Evolutionary conservation across 2,329 filamentous ascomycete species (phyloP), one percentile per base, ranked within the genome.

Genomic region (Pseudopithomyces chartarum): DNA sequence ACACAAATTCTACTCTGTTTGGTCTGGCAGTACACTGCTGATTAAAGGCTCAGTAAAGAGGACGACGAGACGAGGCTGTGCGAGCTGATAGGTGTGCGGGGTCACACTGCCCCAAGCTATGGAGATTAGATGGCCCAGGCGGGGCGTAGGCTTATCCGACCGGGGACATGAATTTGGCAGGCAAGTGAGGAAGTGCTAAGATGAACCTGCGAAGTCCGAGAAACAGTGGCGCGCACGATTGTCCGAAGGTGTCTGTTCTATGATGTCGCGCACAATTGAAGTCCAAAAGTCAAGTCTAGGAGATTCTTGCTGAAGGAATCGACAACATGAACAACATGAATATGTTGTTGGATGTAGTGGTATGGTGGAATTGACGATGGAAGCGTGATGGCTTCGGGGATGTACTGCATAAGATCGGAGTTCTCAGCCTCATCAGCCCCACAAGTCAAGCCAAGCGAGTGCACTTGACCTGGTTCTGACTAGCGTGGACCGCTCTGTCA

Each of bases 41-140:
- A 3, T 22, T 48, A 36, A 48, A 22, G 32, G 33, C 23, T 13
- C 23, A 11, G n/a, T 34, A 26, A 17, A 17, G 48, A 33, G 38
- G 6, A 42, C 15, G 26, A 23, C 15, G 26, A 23, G 17, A 34
- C 23, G 38, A 33, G 48, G 38, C 38, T 51, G 48, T 51, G 48
- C 48, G 26, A 42, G 33, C 32, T 17, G 23, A 38, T 13, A 33
- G 48, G 38, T n/a, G n/a, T 15, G 38, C 42, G 26, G 23, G 38
- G 26, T 42, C 32, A 17, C 38, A 51, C 6, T n/a, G 48, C 22
- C 6, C 7, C 42, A 42, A 42, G 38, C 26, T 42, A 51, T 51
- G 48, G 38, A 51, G 38, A 43, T 51, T 51, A 34, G 26, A 51
- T 42, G 48, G 48, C 20, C 48, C 36, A 33, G 48, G 48, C 48